Base-by-base conservation (phyloP, 176 grass and related monocot genomes). In the Musa acuminata region DNA sequence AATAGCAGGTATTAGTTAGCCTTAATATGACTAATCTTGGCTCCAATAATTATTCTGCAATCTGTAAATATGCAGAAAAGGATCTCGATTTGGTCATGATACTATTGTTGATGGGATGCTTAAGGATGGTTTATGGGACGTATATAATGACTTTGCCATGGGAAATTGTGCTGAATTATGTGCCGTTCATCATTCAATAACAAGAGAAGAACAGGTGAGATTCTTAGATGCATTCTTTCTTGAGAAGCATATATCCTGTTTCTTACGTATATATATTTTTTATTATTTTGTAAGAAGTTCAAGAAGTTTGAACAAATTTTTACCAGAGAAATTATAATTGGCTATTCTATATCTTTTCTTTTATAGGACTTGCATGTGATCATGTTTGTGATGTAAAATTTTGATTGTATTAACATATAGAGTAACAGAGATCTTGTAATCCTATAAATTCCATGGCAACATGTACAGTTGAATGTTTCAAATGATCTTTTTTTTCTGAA, bases 51-150 rank as follows among this genome's bases (percentile, higher is more conserved):
- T 13, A 24, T 49, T 26, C 3, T 74, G 9, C 69, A 55, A 43
- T 20, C 75, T 51, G 62, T 81, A 14, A 73, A 79, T 63, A 65
- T 2, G 62, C 79, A 97, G 90, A 60, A 87, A 87, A 79, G 94
- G 94, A 6, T 97, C 94, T 13, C 82, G 83, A 55, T 97, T 97
- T 50, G 94, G 94, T 9, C 83, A 97, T 51, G 94, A 93, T 55
- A 83, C 69, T 8, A 82, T 97, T 9, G 26, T 97, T n/a, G 94
- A 97, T 11, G 94, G 94, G 14, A 91, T 97, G 90, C 82, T 97
- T 0, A 97, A 91, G 84, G 94, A 97, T 78, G 94, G 94, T 13
- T 5, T 98, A 53, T 98, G 94, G 94, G 94, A 98, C 82, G 94
- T 84, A 8, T 93, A 93, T 35, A 98, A 98, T 54, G 84, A 98